A percentile compares a stretch with the other conserved stretches of the same genome.
phyloP scores from a whole-genome alignment of 805 yeast species.

The Starmera pachycereana region DNA sequence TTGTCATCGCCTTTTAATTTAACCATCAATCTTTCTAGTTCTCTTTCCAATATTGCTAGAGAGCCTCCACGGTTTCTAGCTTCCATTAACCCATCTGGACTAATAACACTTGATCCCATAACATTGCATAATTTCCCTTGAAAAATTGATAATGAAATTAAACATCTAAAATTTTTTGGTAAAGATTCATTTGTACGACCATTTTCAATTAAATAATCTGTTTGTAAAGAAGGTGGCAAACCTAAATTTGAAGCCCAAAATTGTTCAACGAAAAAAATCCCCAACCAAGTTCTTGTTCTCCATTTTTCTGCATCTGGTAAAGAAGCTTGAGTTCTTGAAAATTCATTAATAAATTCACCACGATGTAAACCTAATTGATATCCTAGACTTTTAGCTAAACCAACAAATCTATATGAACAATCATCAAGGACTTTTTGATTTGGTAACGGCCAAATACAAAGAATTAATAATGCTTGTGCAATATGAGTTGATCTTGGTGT shows the following conservation, averaged over 20 bases:
- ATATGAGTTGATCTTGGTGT: constrained; percentile 93
- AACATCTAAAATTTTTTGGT: constrained; percentile 62
- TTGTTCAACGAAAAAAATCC: constrained; percentile 79
- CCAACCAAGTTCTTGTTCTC: constrained; percentile 91
- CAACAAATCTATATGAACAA: constrained; percentile 80
- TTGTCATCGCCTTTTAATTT: constrained; percentile 57
- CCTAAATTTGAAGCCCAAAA: constrained; percentile 87
- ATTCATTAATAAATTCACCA: constrained; percentile 85
- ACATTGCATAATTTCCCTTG: constrained; percentile 76
- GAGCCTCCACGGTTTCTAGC: constrained; percentile 77
- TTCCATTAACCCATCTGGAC: constrained; percentile 85
- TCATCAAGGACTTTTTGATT: constrained; percentile 89
- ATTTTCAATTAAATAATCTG: constrained; percentile 72
- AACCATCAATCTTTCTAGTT: constrained; percentile 60
- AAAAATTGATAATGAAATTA: constrained; percentile 66
- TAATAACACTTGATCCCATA: constrained; percentile 77
- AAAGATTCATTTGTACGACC: constrained; percentile 55
- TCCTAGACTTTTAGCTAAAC: constrained; percentile 75
- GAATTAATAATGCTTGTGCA: constrained; percentile 78
- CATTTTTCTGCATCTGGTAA: constrained; percentile 87
- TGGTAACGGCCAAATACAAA: constrained; percentile 88
- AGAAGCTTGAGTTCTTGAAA: constrained; percentile 80
- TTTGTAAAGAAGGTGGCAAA: constrained; percentile 75
- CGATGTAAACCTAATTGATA: constrained; percentile 84
- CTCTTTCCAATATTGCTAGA: constrained; percentile 66